Conservation (phyloP, 805 yeast species). For the Brettanomyces custersianus region DNA sequence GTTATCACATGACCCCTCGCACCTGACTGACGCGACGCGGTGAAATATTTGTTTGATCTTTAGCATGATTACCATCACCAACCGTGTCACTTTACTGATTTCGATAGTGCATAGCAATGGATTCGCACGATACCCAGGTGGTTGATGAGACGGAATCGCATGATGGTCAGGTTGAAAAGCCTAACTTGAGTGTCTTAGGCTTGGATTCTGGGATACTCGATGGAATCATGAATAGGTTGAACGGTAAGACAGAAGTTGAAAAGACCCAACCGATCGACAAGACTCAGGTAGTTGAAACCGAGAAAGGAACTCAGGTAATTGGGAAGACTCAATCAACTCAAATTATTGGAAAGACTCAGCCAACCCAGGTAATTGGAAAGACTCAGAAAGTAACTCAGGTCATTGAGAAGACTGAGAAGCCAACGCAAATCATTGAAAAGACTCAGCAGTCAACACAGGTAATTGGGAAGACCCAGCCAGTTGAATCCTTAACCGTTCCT, state of each 20-base stretch:
- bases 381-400: not conserved
- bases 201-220: slow-evolving; percentile 2
- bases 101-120: too few species aligned
- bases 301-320: not conserved
- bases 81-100: not conserved
- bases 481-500: too few species aligned
- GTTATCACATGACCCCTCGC: too few species aligned
- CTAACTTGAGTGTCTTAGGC: slow-evolving; percentile 2
- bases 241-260: not conserved
- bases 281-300: too few species aligned
- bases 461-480: too few species aligned
- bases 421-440: slow-evolving; percentile 1
- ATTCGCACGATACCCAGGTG: too few species aligned
- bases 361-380: not conserved
- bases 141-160: too few species aligned
- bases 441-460: too few species aligned
- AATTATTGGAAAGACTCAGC: not conserved
- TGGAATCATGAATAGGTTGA: slow-evolving; percentile 2
- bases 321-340: slow-evolving; percentile 1
- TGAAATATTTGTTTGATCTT: too few species aligned
- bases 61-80: too few species aligned
- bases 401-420: not conserved
- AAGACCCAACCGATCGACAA: too few species aligned
- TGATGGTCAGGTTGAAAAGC: not conserved
- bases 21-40: too few species aligned